Evolutionary conservation across 495 filamentous ascomycete species (phyloP), one percentile per base, ranked within the genome.

Genomic region (Glarea lozoyensis): DNA sequence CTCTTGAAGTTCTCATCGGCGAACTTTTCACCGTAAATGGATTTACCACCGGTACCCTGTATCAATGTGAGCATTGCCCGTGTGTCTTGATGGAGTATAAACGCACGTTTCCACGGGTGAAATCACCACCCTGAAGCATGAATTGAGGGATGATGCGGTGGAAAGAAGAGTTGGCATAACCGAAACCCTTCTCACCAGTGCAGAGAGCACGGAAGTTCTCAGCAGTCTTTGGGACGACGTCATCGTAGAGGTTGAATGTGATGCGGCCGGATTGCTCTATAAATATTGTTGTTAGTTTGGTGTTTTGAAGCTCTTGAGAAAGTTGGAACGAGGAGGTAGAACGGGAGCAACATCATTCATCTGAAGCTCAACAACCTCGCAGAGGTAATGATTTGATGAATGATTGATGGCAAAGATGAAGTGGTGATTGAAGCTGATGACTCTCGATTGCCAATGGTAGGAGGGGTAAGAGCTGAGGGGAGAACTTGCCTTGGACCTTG

Each of bases 51-150:
- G 27, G 83, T 88, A 53, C 84, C 85, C 83, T 87, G 49, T 43
- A 27, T 32, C 2, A 43, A 40, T 46, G 39, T 57, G 35, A 27
- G 50, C 49, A 38, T 46, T 15, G 17, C 18, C 29, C 42, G 20
- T 43, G 22, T 16, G 31, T 3, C 22, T 37, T 10, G 25, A 35
- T 6, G 15, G 4, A 25, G 21, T 35, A 13, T 24, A 16, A 32
- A 68, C 82, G 67, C 61, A 89, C 86, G 63, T 99, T 95, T 63
- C 81, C 79, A 60, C 81, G 83, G 62, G 92, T 99, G 76, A 97
- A 99, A 77, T 99, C 92, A 73, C 92, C 92, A 64, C 93, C 92
- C 75, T 99, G 92, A 63, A 96, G 86, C 92, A 99, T 99, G 79
- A 99, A 99, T 23, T 78, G 57, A 42, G 84, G 83, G 64, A 99